Evolutionary conservation across 768 basidiomycete species (phyloP).

Genomic region (Galerina marginata): DNA sequence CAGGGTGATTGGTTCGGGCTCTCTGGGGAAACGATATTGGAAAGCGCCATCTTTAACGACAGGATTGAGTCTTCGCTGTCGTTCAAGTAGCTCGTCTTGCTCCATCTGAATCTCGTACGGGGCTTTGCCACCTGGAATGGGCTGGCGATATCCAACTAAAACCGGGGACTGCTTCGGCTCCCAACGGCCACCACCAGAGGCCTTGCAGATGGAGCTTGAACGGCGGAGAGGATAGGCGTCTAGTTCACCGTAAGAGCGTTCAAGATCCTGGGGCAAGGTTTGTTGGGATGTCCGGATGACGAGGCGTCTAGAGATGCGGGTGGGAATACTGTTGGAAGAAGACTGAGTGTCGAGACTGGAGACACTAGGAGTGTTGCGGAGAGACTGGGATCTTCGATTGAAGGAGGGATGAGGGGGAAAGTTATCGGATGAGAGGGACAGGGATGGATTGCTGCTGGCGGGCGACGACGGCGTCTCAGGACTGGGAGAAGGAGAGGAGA

Average conservation of each 20-base stretch:
- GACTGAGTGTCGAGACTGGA: slow-evolving; percentile 40
- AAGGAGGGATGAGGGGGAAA: slow-evolving; percentile 27
- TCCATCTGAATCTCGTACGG: slow-evolving; percentile 75
- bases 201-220: slow-evolving; percentile 74
- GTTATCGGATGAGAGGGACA: slow-evolving; percentile 26
- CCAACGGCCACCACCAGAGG: slow-evolving; percentile 82
- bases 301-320: slow-evolving; percentile 35
- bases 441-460: slow-evolving; percentile 30
- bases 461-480: slow-evolving; percentile 28
- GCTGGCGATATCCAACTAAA: slow-evolving; percentile 56
- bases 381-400: slow-evolving; percentile 34
- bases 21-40: slow-evolving; percentile 63
- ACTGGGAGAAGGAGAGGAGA: slow-evolving; percentile 31
- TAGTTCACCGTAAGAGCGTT: slow-evolving; percentile 69
- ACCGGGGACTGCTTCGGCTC: slow-evolving; percentile 62
- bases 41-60: slow-evolving; percentile 70
- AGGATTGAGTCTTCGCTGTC: slow-evolving; percentile 59
- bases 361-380: slow-evolving; percentile 36
- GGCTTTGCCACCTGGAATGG: slow-evolving; percentile 69
- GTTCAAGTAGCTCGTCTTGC: slow-evolving; percentile 61
- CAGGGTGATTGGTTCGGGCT: slow-evolving; percentile 48
- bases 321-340: slow-evolving; percentile 35
- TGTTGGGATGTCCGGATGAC: slow-evolving; percentile 38
- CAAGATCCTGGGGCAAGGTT: slow-evolving; percentile 45
- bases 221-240: slow-evolving; percentile 76